Conservation (phyloP, 2,329 filamentous ascomycete genomes). For the Cladosporium cucumerinum region DNA sequence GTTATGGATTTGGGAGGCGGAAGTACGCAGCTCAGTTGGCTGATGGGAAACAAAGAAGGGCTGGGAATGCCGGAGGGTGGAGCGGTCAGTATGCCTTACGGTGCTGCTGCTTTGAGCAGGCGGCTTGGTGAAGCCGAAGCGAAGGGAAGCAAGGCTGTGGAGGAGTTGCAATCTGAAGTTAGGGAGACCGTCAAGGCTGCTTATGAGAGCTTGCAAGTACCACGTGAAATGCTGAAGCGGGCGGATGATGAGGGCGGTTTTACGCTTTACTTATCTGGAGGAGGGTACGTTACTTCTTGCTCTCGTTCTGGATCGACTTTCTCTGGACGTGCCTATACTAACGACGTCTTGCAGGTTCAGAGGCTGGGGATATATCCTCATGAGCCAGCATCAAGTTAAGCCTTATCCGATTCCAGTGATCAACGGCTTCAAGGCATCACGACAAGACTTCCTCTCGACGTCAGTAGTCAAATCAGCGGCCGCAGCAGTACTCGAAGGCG, state of each 20-base stretch:
- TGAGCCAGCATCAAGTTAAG: constrained; percentile 68
- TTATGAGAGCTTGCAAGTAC: constrained; percentile 48
- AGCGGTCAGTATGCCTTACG: constrained; percentile 66
- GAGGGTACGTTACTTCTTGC: constrained; percentile 50
- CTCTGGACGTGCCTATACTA: neutral
- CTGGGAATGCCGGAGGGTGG: constrained; percentile 53
- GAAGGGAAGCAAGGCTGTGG: constrained; percentile 34
- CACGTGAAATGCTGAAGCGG: constrained; percentile 49
- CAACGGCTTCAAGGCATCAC: constrained; percentile 69
- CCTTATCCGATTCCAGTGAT: constrained; percentile 83
- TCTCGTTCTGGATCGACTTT: neutral
- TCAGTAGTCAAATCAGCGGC: constrained; percentile 43
- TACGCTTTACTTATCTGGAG: constrained; percentile 80
- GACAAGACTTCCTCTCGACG: constrained; percentile 59
- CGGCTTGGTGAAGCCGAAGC: constrained; percentile 48
- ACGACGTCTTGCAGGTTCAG: constrained; percentile 53
- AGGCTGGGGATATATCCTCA: constrained; percentile 85
- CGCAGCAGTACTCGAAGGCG: constrained; percentile 34
- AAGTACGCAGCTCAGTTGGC: constrained; percentile 68
- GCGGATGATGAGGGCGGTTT: constrained; percentile 51
- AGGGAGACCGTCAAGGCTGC: constrained; percentile 49
- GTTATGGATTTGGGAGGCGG: constrained; percentile 85
- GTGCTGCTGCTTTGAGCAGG: constrained; percentile 63
- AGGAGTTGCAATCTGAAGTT: constrained; percentile 46
- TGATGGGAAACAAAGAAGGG: constrained; percentile 46